phyloP scores from a whole-genome alignment of 192 early-diverging fungal genomes.

The Podila clonocystis region DNA sequence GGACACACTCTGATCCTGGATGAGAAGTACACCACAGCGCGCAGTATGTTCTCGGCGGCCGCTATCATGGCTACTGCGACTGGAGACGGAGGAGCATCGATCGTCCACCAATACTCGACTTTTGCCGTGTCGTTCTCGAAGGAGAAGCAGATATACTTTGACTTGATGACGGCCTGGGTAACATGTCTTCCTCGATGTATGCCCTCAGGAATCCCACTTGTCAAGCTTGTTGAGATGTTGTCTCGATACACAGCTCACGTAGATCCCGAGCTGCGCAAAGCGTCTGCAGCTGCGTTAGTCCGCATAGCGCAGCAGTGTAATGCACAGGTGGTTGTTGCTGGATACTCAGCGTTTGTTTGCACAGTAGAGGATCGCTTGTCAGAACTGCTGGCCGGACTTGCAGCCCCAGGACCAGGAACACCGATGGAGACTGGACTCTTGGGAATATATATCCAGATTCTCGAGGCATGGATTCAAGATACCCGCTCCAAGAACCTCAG shows the following conservation, averaged over 20 bases:
- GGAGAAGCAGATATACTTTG: slow-evolving; percentile 71
- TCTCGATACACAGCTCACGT: slow-evolving; percentile 83
- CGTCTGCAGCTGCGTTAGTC: slow-evolving; percentile 69
- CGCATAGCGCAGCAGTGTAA: slow-evolving; percentile 73
- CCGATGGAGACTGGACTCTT: slow-evolving; percentile 61
- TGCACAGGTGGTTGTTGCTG: slow-evolving; percentile 60
- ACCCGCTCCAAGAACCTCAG: slow-evolving; percentile 31
- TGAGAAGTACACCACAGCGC: slow-evolving; percentile 56
- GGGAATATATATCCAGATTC: slow-evolving; percentile 72
- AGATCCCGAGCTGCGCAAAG: slow-evolving; percentile 82
- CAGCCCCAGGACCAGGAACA: slow-evolving; percentile 7
- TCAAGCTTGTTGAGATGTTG: slow-evolving; percentile 82
- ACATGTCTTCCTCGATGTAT: slow-evolving; percentile 76
- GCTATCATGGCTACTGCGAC: slow-evolving; percentile 46
- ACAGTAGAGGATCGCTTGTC: slow-evolving; percentile 63
- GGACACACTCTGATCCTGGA: slow-evolving; percentile 59
- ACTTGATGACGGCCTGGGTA: slow-evolving; percentile 76
- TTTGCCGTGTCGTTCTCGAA: slow-evolving; percentile 62
- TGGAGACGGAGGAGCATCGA: slow-evolving; percentile 50
- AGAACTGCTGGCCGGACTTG: slow-evolving; percentile 52
- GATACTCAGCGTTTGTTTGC: slow-evolving; percentile 60
- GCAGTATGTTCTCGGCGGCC: slow-evolving; percentile 47
- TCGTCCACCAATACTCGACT: slow-evolving; percentile 55
- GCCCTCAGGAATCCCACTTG: slow-evolving; percentile 69
- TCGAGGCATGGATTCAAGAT: slow-evolving; percentile 64